Conservation (phyloP, 208 protist genomes). For the Leishmania braziliensis region DNA sequence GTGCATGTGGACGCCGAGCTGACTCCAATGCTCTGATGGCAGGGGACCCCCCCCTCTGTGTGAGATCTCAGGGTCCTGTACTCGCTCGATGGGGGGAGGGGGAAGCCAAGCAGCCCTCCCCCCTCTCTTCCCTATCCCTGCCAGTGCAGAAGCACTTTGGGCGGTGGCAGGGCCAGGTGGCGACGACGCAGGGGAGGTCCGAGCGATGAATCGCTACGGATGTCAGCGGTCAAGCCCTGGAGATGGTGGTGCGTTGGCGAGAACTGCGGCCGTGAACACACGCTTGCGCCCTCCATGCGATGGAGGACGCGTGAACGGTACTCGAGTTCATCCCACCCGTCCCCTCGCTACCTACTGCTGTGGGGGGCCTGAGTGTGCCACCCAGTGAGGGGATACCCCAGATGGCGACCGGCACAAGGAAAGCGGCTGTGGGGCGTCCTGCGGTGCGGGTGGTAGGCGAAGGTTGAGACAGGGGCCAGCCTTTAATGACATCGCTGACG, state of each 20-base stretch:
- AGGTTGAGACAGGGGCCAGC: not conserved
- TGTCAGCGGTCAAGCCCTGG: not conserved
- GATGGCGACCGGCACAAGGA: not conserved
- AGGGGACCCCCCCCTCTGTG: not conserved
- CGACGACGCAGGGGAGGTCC: too few species aligned
- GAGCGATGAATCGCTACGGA: not conserved
- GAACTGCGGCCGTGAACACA: not conserved
- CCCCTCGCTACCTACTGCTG: not conserved
- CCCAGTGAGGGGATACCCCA: not conserved
- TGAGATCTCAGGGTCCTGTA: not conserved
- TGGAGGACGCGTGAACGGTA: not conserved
- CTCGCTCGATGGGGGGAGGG: too few species aligned
- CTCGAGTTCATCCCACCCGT: not conserved
- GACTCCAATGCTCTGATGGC: not conserved
- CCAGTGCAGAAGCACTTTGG: too few species aligned
- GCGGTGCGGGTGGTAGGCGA: not conserved
- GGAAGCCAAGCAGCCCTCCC: not conserved
- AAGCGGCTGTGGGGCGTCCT: not conserved
- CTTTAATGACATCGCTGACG: not conserved
- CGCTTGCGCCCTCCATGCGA: not conserved
- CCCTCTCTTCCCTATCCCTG: too few species aligned
- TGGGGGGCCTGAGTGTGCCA: not conserved
- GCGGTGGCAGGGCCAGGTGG: too few species aligned
- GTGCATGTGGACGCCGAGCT: not conserved
- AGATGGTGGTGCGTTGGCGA: not conserved